Evolutionary conservation across 2,329 filamentous ascomycete species (phyloP).

Genomic region (Aspergillus viridinutans): DNA sequence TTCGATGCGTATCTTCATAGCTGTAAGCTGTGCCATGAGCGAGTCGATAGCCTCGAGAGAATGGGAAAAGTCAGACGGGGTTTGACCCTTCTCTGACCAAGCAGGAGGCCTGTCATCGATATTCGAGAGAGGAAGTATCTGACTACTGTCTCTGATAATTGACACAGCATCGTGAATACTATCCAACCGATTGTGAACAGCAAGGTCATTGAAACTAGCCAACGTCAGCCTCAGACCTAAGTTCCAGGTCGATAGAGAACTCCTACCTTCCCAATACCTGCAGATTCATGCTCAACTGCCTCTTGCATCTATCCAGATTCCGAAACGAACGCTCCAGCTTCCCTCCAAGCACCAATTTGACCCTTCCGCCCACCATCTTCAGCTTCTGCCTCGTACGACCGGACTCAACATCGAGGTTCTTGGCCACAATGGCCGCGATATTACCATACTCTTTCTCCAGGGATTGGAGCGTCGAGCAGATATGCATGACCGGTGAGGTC

Average conservation of each 20-base stretch:
- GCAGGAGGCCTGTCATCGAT: not conserved
- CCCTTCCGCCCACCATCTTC: not conserved
- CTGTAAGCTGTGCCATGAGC: not conserved
- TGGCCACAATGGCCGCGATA: not conserved
- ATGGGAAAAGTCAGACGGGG: not conserved
- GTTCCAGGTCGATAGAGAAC: not conserved
- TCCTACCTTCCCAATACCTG: not conserved
- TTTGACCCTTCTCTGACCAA: not conserved
- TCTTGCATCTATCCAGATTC: not conserved
- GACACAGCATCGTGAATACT: not conserved
- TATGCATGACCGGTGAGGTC: not conserved
- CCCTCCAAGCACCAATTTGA: not conserved
- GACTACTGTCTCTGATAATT: not conserved
- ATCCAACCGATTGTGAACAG: not conserved
- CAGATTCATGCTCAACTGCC: not conserved
- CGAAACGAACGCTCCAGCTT: not conserved
- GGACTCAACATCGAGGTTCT: not conserved
- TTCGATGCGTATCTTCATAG: not conserved
- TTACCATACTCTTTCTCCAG: not conserved
- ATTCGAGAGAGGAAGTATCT: not conserved
- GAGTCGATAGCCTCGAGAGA: not conserved
- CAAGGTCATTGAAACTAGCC: not conserved
- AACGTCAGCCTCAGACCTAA: not conserved
- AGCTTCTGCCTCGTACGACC: not conserved
- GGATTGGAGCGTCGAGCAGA: not conserved